Evolutionary conservation across 1,284 basidiomycete genomes (phyloP).

Genomic region (Leccinum cinnamomeum): DNA sequence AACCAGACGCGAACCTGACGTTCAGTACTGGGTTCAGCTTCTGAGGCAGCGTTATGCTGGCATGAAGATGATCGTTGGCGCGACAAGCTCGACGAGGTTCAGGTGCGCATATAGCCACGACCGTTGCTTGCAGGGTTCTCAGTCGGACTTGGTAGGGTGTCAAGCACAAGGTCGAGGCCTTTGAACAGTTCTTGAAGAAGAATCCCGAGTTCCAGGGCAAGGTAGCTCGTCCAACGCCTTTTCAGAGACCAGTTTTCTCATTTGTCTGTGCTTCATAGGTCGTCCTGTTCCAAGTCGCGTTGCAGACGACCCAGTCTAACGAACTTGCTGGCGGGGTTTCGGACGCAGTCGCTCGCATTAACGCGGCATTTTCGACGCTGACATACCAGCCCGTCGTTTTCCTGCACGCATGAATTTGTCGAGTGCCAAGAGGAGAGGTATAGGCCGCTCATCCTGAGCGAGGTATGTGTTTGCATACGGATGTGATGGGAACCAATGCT

Average conservation of each 20-base stretch:
- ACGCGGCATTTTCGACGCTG: slow-evolving; percentile 77
- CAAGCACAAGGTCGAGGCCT: slow-evolving; percentile 79
- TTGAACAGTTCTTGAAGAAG: slow-evolving; percentile 81
- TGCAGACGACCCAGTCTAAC: slow-evolving; percentile 79
- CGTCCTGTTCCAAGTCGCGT: slow-evolving; percentile 84
- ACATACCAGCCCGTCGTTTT: slow-evolving; percentile 90
- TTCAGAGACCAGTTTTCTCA: background rate
- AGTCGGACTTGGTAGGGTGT: slow-evolving; percentile 51
- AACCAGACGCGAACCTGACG: slow-evolving; percentile 70
- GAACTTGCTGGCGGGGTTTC: slow-evolving; percentile 74
- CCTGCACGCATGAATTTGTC: slow-evolving; percentile 83
- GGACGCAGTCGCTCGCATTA: slow-evolving; percentile 79
- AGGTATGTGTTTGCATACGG: slow-evolving; percentile 43
- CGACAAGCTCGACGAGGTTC: slow-evolving; percentile 86
- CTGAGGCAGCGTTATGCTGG: slow-evolving; percentile 79
- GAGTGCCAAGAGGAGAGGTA: slow-evolving; percentile 74
- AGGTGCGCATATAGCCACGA: slow-evolving; percentile 38
- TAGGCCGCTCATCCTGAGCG: slow-evolving; percentile 75
- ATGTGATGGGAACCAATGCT: background rate
- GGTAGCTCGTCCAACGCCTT: slow-evolving; percentile 32
- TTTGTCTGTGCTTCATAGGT: slow-evolving; percentile 39
- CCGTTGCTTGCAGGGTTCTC: background rate
- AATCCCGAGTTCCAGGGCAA: slow-evolving; percentile 79
- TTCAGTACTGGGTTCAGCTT: slow-evolving; percentile 77
- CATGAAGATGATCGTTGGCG: slow-evolving; percentile 83